phyloP scores from a whole-genome alignment of 768 basidiomycete genomes.

The Phlegmacium glaucopus region DNA sequence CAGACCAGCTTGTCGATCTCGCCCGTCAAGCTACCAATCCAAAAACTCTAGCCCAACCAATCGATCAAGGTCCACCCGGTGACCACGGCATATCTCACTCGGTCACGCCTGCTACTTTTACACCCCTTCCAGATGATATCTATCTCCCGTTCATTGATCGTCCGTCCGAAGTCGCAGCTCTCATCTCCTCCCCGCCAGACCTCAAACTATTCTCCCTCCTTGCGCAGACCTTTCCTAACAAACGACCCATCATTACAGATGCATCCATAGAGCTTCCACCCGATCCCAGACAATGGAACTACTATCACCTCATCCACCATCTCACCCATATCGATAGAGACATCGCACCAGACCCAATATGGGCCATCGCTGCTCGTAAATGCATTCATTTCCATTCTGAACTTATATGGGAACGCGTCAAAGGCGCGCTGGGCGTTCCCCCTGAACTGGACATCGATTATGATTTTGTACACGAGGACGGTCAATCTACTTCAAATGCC shows the following conservation, averaged over 20 bases:
- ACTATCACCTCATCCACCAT: constrained; percentile 63
- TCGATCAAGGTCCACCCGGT: constrained; percentile 14
- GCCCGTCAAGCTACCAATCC: constrained; percentile 59
- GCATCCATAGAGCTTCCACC: constrained; percentile 30
- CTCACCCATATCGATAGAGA: constrained; percentile 63
- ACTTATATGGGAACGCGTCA: constrained; percentile 89
- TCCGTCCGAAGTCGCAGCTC: constrained; percentile 64
- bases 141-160: constrained; percentile 88
- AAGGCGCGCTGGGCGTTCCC: constrained; percentile 84
- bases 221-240: constrained; percentile 59
- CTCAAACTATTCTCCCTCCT: constrained; percentile 71
- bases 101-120: constrained; percentile 57
- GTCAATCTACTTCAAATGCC: constrained; percentile 33
- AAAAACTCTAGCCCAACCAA: constrained; percentile 17
- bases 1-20: constrained; percentile 74
- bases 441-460: constrained; percentile 74
- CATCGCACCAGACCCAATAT: constrained; percentile 63
- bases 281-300: constrained; percentile 74
- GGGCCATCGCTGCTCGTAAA: constrained; percentile 69
- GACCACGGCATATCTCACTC: constrained; percentile 10
- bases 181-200: constrained; percentile 65
- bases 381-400: constrained; percentile 79
- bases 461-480: constrained; percentile 24
- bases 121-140: constrained; percentile 70
- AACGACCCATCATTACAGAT: constrained; percentile 7